Percentiles rank a stretch among this genome's conserved stretches.
Evolutionary conservation across 495 filamentous ascomycete genomes (phyloP).

Genomic region (Penicillium lividum): DNA sequence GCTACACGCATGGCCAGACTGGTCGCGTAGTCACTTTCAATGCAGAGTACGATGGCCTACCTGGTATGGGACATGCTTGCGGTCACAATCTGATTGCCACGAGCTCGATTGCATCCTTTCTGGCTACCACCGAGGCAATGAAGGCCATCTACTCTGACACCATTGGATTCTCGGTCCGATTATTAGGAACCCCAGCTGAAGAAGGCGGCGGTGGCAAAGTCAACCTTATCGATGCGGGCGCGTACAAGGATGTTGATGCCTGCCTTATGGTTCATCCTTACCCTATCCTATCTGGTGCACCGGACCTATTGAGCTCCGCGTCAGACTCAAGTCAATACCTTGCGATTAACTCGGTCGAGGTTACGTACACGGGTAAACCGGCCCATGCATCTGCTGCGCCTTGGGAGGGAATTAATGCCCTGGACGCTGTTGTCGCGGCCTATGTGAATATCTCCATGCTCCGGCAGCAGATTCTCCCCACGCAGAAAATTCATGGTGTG

Average conservation of each 20-base stretch:
- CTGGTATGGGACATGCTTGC: constrained; percentile 49
- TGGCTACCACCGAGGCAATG: constrained; percentile 39
- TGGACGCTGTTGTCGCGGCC: constrained; percentile 61
- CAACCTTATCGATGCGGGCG: constrained; percentile 49
- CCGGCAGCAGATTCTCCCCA: constrained; percentile 56
- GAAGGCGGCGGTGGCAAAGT: constrained; percentile 48
- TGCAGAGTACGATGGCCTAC: constrained; percentile 56
- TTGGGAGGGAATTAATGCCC: constrained; percentile 65
- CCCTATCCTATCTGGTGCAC: constrained; percentile 32
- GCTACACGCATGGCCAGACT: constrained; percentile 42
- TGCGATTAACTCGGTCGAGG: constrained; percentile 53
- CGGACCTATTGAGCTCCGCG: constrained; percentile 27
- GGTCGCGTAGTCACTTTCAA: constrained; percentile 43
- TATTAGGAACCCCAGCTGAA: constrained; percentile 48
- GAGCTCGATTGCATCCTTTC: constrained; percentile 45
- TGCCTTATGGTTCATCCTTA: constrained; percentile 58
- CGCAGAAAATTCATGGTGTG: constrained; percentile 47
- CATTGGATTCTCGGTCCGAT: constrained; percentile 28
- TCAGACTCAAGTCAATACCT: constrained; percentile 42
- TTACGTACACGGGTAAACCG: constrained; percentile 47
- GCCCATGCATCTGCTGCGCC: constrained; percentile 60
- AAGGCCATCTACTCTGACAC: constrained; percentile 10
- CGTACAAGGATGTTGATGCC: constrained; percentile 49
- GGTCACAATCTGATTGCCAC: constrained; percentile 51
- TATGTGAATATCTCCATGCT: constrained; percentile 63